Evolutionary conservation across 805 yeast genomes (phyloP).

Genomic region (Monosporozyma solicola): DNA sequence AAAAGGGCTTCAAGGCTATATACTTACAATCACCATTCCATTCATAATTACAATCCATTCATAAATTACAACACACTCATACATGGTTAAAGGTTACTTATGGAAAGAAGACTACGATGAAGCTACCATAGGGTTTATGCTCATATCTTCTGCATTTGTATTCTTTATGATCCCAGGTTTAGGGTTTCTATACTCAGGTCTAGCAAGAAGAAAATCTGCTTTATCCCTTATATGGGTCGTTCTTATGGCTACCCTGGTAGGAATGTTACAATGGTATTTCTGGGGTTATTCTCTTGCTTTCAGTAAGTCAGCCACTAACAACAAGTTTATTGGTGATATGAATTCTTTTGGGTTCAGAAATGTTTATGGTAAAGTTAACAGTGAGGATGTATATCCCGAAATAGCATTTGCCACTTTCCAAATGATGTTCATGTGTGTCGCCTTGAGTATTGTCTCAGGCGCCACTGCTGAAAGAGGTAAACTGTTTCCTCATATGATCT

Average conservation of each 20-base stretch:
- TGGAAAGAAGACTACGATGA: conserved; percentile 36
- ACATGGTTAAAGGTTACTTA: conserved; percentile 11
- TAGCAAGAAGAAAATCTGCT: conserved; percentile 86
- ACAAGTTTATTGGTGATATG: conserved; percentile 82
- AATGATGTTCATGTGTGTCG: conserved; percentile 87
- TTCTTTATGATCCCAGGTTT: conserved; percentile 92
- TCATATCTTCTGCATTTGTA: conserved; percentile 60
- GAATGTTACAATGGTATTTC: conserved; percentile 87
- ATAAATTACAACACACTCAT: neutral
- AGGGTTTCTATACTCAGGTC: conserved; percentile 85
- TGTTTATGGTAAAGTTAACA: conserved; percentile 40
- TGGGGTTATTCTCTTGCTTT: conserved; percentile 98
- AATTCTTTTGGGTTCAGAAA: conserved; percentile 74
- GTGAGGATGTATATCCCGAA: conserved; percentile 51
- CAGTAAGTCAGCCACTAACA: conserved; percentile 57
- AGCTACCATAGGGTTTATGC: conserved; percentile 42
- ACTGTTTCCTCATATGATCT: conserved; percentile 72
- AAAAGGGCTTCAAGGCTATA: too few relatives aligned
- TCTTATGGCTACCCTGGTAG: conserved; percentile 64
- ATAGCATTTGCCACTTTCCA: conserved; percentile 80
- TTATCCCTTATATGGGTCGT: conserved; percentile 75
- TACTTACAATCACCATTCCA: neutral
- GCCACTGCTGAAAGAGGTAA: conserved; percentile 92
- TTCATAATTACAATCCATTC: neutral
- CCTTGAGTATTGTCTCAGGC: conserved; percentile 84